Base-by-base conservation (phyloP, 768 basidiomycete genomes). In the Auriscalpium vulgare region DNA sequence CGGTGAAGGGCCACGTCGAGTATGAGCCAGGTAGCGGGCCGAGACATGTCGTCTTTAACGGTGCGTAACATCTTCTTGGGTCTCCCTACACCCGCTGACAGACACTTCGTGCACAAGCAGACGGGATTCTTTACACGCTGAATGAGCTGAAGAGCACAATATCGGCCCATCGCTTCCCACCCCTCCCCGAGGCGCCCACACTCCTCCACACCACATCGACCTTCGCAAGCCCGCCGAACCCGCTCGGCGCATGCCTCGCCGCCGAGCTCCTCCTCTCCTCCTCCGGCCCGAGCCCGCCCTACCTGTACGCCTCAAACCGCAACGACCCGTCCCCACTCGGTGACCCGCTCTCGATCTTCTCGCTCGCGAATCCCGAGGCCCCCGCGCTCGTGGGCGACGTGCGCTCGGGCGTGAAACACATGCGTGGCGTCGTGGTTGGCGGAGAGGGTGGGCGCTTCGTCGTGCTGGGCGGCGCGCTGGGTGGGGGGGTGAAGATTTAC, bases 261-360 rank as follows among this genome's bases (percentile, higher is more conserved):
- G 84, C 87, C 0, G 90, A 89, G 63, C 78, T 90, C 58, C 73
- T 88, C 54, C 72, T 87, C 55, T 81, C 86, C 0, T 63, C 70
- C 58, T 44, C 69, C 8, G 65, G 75, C 3, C 85, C 76, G 70
- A 74, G 82, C 0, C 72, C 69, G 0, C 75, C 80, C 2, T 85
- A 85, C 67, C 70, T 91, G 14, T 91, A 89, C 64, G 71, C 81
- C 10, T 85, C 88, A 4, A 92, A 91, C 68, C 77, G 90, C 36
- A 84, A 89, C 62, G 83, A 88, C 63, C 83, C 83, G 5, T 77
- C 80, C 19, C 73, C 81, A 0, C 81, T 77, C 47, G 88, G 89
- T 21, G 89, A 92, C 67, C 79, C 80, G 35, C 80, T 92, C 59
- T 77, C 87, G 6, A 78, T 91, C 36, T 90, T 86, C 70, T 74